Conservation (phyloP, 768 basidiomycete species). For the Leccinum aurantiacum region DNA sequence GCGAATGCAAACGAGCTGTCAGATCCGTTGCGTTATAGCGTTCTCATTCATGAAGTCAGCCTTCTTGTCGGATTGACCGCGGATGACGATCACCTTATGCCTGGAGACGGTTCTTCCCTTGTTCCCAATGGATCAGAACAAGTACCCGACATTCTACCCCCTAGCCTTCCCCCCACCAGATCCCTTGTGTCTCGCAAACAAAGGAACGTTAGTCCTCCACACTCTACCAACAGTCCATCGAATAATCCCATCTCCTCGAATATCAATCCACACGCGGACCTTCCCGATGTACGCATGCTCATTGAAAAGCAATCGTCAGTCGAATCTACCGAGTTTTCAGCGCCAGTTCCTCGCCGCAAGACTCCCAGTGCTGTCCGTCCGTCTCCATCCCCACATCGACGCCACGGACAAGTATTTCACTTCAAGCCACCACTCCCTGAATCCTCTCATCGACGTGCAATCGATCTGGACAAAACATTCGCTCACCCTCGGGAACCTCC, state of each 20-base stretch:
- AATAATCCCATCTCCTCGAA: not conserved
- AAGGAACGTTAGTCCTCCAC: not conserved
- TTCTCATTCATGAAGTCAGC: conserved; percentile 33
- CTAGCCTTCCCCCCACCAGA: conserved; percentile 18
- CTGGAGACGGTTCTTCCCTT: conserved; percentile 2
- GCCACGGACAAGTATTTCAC: conserved; percentile 31
- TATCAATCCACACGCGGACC: not conserved
- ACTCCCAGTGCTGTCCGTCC: conserved; percentile 6
- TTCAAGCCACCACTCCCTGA: conserved; percentile 5
- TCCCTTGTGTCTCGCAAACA: conserved; percentile 17
- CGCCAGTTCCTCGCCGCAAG: conserved; percentile 13
- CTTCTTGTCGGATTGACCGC: conserved; percentile 31
- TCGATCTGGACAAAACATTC: conserved; percentile 15
- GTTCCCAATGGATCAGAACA: not conserved
- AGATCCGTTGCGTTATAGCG: conserved; percentile 27
- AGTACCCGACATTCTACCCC: conserved; percentile 19
- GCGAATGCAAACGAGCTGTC: not conserved
- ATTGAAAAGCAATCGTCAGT: not conserved
- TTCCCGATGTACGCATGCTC: not conserved
- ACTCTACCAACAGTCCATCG: not conserved
- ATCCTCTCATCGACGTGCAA: not conserved
- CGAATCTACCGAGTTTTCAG: not conserved
- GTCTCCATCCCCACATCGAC: conserved; percentile 12
- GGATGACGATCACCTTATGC: conserved; percentile 15
- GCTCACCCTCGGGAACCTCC: conserved; percentile 19